Percentiles rank a stretch among this genome's conserved stretches.
phyloP scores from a whole-genome alignment of 2,329 filamentous ascomycete genomes.

The Xylariaceae sp. region DNA sequence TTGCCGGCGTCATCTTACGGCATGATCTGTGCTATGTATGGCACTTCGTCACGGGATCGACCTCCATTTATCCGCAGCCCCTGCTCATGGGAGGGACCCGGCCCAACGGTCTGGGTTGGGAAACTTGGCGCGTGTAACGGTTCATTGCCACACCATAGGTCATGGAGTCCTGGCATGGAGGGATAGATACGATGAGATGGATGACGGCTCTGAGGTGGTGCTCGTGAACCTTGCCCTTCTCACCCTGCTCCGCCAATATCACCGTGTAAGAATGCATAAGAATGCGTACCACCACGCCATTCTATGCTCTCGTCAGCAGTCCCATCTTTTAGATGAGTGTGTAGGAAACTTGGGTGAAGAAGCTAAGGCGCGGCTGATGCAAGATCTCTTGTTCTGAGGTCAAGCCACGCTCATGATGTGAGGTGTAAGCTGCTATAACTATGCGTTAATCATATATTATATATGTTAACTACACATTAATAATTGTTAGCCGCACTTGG shows the following conservation, averaged over 20 bases:
- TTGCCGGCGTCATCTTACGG: slow-evolving; percentile 15
- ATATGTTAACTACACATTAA: no score
- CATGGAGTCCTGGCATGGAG: background rate
- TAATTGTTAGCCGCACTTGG: background rate
- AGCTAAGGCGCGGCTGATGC: no score
- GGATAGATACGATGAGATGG: background rate
- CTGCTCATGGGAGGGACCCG: slow-evolving; percentile 19
- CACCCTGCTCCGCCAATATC: no score
- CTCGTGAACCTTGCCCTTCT: no score
- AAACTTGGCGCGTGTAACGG: slow-evolving; percentile 18
- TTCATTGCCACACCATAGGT: slow-evolving; percentile 2
- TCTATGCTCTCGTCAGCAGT: no score
- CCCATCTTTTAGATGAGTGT: no score
- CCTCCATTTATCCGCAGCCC: slow-evolving; percentile 24
- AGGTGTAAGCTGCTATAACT: no score
- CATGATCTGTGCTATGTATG: slow-evolving; percentile 2
- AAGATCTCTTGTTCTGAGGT: background rate
- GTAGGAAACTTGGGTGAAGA: no score
- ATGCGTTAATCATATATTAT: no score
- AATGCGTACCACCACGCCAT: no score
- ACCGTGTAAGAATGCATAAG: no score
- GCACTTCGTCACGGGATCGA: slow-evolving; percentile 15
- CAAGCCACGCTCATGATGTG: no score
- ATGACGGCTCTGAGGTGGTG: background rate
- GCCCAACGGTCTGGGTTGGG: slow-evolving; percentile 22